phyloP scores from a whole-genome alignment of 495 filamentous ascomycete species.

The Zalerion maritima region DNA sequence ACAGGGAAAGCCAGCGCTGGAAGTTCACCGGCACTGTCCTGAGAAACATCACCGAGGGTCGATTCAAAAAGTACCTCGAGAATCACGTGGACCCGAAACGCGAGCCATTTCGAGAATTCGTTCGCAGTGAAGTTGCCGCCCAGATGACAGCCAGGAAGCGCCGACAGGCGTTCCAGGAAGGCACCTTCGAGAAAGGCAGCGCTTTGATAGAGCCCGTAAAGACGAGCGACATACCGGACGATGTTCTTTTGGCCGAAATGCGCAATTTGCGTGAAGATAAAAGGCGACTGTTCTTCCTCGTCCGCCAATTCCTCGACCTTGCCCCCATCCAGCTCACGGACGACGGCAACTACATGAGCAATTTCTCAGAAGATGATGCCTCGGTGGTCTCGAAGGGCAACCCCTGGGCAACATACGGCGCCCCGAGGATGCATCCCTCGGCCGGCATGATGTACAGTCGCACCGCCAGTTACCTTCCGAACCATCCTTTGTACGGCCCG shows the following conservation, averaged over 20 bases:
- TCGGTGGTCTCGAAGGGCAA: slow-evolving; percentile 9
- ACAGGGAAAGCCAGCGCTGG: slow-evolving; percentile 39
- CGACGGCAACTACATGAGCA: background rate
- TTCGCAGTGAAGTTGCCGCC: slow-evolving; percentile 31
- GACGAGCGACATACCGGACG: slow-evolving; percentile 36
- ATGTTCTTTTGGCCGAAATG: slow-evolving; percentile 45
- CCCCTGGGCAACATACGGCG: slow-evolving; percentile 44
- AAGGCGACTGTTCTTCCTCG: slow-evolving; percentile 27
- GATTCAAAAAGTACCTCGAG: slow-evolving; percentile 53
- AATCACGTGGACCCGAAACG: slow-evolving; percentile 45
- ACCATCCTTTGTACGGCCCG: slow-evolving; percentile 76
- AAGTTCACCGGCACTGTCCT: slow-evolving; percentile 74
- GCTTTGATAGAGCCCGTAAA: slow-evolving; percentile 14
- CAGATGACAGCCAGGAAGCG: slow-evolving; percentile 37
- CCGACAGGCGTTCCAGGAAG: slow-evolving; percentile 24
- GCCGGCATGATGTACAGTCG: slow-evolving; percentile 78
- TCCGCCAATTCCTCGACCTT: slow-evolving; percentile 42
- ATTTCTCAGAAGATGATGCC: slow-evolving; percentile 5
- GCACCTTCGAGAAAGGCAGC: slow-evolving; percentile 5
- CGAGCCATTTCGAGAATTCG: slow-evolving; percentile 44
- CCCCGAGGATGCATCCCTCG: slow-evolving; percentile 79
- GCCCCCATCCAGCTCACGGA: slow-evolving; percentile 16
- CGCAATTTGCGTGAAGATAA: slow-evolving; percentile 40
- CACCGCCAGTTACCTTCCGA: slow-evolving; percentile 49
- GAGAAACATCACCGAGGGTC: slow-evolving; percentile 52